Evolutionary conservation across 1,284 basidiomycete genomes (phyloP), one percentile per base, ranked within the genome.

Genomic region (Lignosus rhinocerotis): DNA sequence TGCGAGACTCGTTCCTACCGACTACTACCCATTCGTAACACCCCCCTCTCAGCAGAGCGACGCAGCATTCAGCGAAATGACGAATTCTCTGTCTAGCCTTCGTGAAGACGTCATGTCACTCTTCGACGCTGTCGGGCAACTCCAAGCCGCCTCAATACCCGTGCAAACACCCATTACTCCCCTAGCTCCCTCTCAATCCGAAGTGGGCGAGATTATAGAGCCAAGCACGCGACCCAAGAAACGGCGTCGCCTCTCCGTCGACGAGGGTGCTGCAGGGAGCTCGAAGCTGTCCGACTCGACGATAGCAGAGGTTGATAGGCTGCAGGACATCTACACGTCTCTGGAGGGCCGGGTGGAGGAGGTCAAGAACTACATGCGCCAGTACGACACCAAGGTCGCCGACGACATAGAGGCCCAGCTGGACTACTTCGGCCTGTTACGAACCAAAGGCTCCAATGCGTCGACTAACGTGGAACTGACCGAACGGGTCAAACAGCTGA

Each of bases 351-450:
- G 69, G 2, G 62, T 81, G 21, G 31, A 58, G 11, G 72, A 76
- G 3, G 64, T 85, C 33, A 70, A 80, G 60, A 81, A 84, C 60
- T 75, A 79, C 52, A 62, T 82, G 42, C 62, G 63, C 2, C 75
- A 76, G 48, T 75, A 76, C 48, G 73, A 79, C 44, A 57, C 58
- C 12, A 67, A 76, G 12, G 32, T 78, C 3, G 56, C 68, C 3
- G 72, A 75, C 10, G 74, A 78, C 55, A 67, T 83, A 16, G 58
- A 61, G 14, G 43, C 57, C 1, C 52, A 61, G 46, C 58, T 64
- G 17, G 75, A 78, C 11, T 71, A 72, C 41, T 69, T 59, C 5
- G 50, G 55, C 11, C 8, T 59, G 31, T 38, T 38, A 3, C 42
- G 45, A 10, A 42, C 31, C 34, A 48, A 53, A 19, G 43, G 5